Evolutionary conservation across 352 stramenopile genomes (phyloP).

Genomic region (Thraustotheca clavata): DNA sequence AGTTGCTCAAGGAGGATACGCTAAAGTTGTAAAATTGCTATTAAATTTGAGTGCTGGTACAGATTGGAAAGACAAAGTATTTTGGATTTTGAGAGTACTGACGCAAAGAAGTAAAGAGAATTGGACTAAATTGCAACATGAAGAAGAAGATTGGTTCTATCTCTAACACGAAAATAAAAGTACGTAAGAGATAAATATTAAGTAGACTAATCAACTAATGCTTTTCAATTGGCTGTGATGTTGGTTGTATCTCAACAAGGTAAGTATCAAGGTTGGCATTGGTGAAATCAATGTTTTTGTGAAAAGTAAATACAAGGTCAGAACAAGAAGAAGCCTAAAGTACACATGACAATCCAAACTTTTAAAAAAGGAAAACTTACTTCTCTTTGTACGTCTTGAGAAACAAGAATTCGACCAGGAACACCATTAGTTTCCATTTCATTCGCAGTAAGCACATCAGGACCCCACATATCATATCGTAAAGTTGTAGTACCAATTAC

Average conservation of each 20-base stretch:
- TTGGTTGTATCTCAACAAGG: slow-evolving; percentile 38
- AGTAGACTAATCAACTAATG: neutral
- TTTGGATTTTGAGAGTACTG: no score
- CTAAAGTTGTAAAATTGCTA: no score
- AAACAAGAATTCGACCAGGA: slow-evolving; percentile 72
- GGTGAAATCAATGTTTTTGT: slow-evolving; percentile 76
- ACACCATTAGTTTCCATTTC: slow-evolving; percentile 82
- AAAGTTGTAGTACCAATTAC: slow-evolving; percentile 81
- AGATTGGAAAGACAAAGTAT: no score
- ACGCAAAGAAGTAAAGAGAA: no score
- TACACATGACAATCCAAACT: neutral
- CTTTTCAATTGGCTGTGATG: neutral
- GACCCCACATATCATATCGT: slow-evolving; percentile 86
- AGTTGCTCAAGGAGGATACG: no score
- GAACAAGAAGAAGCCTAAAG: slow-evolving; percentile 20
- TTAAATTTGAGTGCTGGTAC: no score
- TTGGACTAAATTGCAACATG: neutral
- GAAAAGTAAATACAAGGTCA: slow-evolving; percentile 72
- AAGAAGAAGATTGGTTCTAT: neutral
- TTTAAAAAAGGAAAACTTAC: slow-evolving; percentile 22
- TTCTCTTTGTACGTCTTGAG: slow-evolving; percentile 65
- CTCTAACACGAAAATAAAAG: neutral
- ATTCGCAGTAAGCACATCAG: slow-evolving; percentile 73
- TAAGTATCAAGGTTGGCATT: slow-evolving; percentile 78
- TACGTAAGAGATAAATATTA: neutral